Base-by-base conservation (phyloP, 2,329 filamentous ascomycete species). In the Xylaria arbuscula region DNA sequence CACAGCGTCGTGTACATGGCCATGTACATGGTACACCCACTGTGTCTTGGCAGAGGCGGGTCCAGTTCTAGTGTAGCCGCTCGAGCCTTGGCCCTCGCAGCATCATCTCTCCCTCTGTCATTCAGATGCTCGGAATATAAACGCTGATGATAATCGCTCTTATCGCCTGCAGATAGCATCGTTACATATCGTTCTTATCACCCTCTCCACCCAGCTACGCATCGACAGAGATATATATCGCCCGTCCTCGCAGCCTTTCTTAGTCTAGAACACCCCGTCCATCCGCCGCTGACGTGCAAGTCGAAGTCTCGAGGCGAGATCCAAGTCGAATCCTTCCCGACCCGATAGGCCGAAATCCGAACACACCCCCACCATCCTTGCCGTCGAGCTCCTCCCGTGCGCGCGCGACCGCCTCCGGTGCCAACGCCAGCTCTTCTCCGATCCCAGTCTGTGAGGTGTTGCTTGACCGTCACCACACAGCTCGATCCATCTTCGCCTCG, bases 211-310 rank as follows among this genome's bases (percentile, higher is more conserved):
- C 53, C n/a, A 53, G 36, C 62, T 36, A 62, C 34, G 54, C 48
- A 62, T 59, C 53, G 32, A 42, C 15, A 58, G 24, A 66, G 55
- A 57, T 69, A 71, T 71, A 69, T 71, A 71, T 65, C 64, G 40
- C 48, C 40, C 40, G 13, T 50, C 58, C 69, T 67, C 69, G 61
- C 67, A 62, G 67, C 61, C 67, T 63, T 67, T 62, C 58, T 61
- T 32, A 62, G 63, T 62, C 69, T 66, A 60, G 66, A 66, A 34
- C 50, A 58, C 36, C 57, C 47, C 64, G 38, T 50, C 22, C 56
- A n/a, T 50, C 51, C 66, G 62, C 66, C 60, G 60, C 67, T 67
- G 67, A 64, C 24, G 64, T 57, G 22, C 15, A 67, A 54, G 42
- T 67, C 61, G 15, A 47, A 50, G 28, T 17, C n/a, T n/a, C 56